Evolutionary conservation across 176 grass and related monocot genomes (phyloP).

Genomic region (Eragrostis curvula): DNA sequence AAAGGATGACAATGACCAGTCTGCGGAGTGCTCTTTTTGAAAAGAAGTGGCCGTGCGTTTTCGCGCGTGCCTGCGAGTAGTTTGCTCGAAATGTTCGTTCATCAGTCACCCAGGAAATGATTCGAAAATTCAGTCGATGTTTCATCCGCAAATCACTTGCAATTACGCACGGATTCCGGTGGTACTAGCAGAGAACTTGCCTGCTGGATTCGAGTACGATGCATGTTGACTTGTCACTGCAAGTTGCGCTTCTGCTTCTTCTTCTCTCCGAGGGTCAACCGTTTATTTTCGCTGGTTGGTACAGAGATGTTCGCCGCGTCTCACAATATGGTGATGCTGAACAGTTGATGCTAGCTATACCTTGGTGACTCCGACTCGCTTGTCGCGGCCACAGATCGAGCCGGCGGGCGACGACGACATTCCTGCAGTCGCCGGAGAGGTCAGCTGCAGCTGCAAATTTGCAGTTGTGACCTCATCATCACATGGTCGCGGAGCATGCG

Average conservation of each 20-base stretch:
- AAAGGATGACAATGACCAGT: background rate
- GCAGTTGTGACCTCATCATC: no score
- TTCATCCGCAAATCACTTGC: background rate
- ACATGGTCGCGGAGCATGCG: no score
- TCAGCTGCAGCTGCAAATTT: no score
- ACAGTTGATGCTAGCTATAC: no score
- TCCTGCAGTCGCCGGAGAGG: no score
- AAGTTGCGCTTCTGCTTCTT: background rate
- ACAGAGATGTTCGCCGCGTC: no score
- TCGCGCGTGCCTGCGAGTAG: background rate
- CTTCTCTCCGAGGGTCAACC: background rate
- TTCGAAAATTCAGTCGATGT: background rate
- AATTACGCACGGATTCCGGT: conserved; percentile 3
- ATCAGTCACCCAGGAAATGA: background rate
- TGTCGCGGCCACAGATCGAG: no score
- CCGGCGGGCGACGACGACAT: no score
- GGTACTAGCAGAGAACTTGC: background rate
- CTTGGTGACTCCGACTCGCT: no score
- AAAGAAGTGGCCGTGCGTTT: background rate
- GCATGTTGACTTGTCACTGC: background rate
- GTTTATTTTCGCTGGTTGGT: background rate
- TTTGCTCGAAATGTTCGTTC: background rate
- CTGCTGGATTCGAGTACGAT: background rate
- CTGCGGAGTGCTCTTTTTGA: background rate
- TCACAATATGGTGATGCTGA: no score